Conservation (phyloP, 441 rosid genomes). For the Omphalea diandra region DNA sequence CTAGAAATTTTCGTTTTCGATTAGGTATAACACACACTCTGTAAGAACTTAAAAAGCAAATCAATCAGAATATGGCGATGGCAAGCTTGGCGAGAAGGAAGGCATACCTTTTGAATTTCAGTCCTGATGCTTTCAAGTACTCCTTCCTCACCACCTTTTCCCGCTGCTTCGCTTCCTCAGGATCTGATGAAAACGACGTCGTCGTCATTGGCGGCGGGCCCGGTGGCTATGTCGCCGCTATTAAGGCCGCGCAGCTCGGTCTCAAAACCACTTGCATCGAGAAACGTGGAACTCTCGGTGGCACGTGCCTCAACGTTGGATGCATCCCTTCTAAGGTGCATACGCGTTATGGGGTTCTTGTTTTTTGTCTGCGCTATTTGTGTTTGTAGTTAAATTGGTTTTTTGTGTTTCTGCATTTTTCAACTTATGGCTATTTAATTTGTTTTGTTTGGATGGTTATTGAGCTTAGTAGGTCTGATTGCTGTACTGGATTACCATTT, state of each 20-base stretch:
- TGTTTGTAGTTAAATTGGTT: neutral
- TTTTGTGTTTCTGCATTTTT: too few relatives aligned
- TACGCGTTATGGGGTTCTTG: neutral
- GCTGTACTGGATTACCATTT: neutral
- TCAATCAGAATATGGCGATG: conserved; percentile 63
- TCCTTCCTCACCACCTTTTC: conserved; percentile 53
- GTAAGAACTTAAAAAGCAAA: neutral
- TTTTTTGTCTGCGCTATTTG: neutral
- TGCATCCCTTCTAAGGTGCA: conserved; percentile 97
- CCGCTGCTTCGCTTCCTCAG: conserved; percentile 76
- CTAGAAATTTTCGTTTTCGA: neutral
- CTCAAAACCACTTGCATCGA: conserved; percentile 96
- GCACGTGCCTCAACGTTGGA: conserved; percentile 97
- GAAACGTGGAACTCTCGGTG: conserved; percentile 94
- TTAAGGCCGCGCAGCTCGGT: conserved; percentile 95
- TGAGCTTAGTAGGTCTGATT: neutral
- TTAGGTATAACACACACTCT: neutral
- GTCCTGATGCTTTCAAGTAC: conserved; percentile 51
- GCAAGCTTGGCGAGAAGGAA: conserved; percentile 75
- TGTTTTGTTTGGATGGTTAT: neutral
- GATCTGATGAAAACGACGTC: conserved; percentile 95
- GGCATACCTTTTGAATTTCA: conserved; percentile 44
- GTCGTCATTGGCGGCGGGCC: conserved; percentile 97
- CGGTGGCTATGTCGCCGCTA: conserved; percentile 98
- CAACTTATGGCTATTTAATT: too few relatives aligned